These are phyloP conservation scores for Hemileccinum rubropunctum DNA, from an alignment of 768 basidiomycete species.

Conservation along the genomic window DNA sequence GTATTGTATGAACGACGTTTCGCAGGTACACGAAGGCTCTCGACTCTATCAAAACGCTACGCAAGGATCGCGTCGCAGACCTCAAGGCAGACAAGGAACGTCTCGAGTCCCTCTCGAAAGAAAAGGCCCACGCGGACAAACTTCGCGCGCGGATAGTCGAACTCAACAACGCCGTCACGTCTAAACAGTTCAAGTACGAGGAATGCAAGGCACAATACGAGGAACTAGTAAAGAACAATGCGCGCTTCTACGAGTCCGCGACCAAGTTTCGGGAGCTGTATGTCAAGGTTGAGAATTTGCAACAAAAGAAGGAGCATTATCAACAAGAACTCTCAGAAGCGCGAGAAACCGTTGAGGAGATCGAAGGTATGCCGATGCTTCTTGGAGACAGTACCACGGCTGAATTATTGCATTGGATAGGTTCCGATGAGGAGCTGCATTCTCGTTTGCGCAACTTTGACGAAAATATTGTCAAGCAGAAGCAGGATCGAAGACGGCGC, in stretches of 20 bases:
- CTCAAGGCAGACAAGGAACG: conserved; percentile 92
- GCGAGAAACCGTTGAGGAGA: conserved; percentile 61
- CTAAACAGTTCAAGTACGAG: conserved; percentile 74
- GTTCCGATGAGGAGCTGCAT: conserved; percentile 70
- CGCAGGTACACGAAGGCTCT: conserved; percentile 93
- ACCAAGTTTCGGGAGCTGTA: conserved; percentile 86
- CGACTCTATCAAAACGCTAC: conserved; percentile 83
- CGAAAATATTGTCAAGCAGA: conserved; percentile 50
- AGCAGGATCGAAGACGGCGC: conserved; percentile 45
- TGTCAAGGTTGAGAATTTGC: conserved; percentile 60
- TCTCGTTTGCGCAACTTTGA: conserved; percentile 57
- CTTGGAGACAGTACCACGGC: not conserved
- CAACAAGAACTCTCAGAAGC: conserved; percentile 61
- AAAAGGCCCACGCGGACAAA: conserved; percentile 87
- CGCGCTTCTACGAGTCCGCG: conserved; percentile 77
- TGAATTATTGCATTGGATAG: conserved; percentile 34
- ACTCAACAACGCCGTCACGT: conserved; percentile 56
- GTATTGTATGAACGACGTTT: not conserved
- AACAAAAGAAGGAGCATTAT: conserved; percentile 58
- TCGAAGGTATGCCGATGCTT: conserved; percentile 45
- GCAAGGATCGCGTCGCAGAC: conserved; percentile 88
- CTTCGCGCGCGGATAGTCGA: conserved; percentile 65
- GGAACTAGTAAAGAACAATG: conserved; percentile 62
- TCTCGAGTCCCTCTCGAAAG: conserved; percentile 68
- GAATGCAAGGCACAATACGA: conserved; percentile 66